Base-by-base conservation (phyloP, 129 eudicot species). In the sunflower (Helianthus annuus) region DNA sequence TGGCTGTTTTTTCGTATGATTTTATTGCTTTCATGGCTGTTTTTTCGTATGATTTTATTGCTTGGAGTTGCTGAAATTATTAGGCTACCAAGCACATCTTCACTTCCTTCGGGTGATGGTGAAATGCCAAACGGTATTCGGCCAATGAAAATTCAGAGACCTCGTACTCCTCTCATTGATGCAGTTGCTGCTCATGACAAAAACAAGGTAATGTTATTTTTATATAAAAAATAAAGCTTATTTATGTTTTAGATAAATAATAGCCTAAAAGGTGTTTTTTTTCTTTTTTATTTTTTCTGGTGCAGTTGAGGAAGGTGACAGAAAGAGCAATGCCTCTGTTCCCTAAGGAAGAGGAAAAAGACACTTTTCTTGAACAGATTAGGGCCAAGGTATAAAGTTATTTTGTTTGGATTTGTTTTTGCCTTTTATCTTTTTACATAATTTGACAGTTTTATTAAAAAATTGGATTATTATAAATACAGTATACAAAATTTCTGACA, bases 101-200 rank as follows among this genome's bases (percentile, higher is more conserved):
- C 68, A 38, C 62, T 39, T 77, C 75, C 79, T 32, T 45, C 75
- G 29, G 71, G 15, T 45, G 91, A 81, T 65, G 84, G 80, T 75
- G 84, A 70, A 48, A 73, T 55, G 58, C 76, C 79, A 27, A 79
- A 87, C 34, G 90, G 81, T 27, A 76, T 62, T 60, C 86, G 82
- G 10, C 78, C 82, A 8, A 72, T 75, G 89, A 93, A 93, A 79
- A 69, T 83, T 64, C 89, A 77, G 5, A 64, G 96, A 65, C 90
- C 90, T 16, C 91, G 95, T 7, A 93, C 84, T 67, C 96, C 98
- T 78, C 87, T 93, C 36, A 83, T 89, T 16, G 90, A 85, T 56
- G 95, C 84, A 48, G 92, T 89, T 71, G 89, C 85, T 78, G 85
- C 91, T 65, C 89, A 83, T 68, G 98, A 89, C 72, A 93, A 85